These are phyloP conservation scores for Cryptococcus floricola DNA, from an alignment of 1,284 basidiomycete genomes.

Conservation along the genomic window DNA sequence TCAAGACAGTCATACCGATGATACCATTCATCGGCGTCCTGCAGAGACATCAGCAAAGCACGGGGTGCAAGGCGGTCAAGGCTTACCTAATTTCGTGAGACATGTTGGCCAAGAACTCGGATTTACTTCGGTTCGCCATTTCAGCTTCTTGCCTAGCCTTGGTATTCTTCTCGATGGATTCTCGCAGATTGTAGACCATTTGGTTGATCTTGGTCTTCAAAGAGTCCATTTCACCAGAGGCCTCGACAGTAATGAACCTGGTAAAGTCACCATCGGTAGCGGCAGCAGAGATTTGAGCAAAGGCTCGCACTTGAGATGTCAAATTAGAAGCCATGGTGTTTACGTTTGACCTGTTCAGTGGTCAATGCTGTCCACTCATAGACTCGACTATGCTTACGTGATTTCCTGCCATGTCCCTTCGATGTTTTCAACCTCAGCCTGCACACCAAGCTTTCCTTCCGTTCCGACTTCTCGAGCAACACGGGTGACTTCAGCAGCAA, in stretches of 20 bases:
- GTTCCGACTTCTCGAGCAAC: constrained; percentile 93
- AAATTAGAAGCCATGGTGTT: constrained; percentile 94
- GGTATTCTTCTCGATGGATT: constrained; percentile 98
- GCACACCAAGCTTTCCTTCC: constrained; percentile 93
- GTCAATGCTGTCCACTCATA: neutral
- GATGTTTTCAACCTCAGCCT: constrained; percentile 93
- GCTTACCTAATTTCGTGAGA: constrained; percentile 87
- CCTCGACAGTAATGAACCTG: constrained; percentile 98
- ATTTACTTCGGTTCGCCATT: constrained; percentile 91
- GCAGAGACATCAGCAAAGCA: neutral
- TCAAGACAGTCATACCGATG: constrained; percentile 85
- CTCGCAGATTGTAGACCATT: constrained; percentile 97
- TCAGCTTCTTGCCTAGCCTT: constrained; percentile 96
- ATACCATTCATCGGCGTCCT: constrained; percentile 99
- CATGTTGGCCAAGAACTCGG: constrained; percentile 97
- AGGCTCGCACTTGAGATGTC: constrained; percentile 97
- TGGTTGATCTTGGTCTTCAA: constrained; percentile 88
- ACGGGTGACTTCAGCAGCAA: constrained; percentile 90
- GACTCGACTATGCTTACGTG: constrained; percentile 63
- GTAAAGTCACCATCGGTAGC: constrained; percentile 99
- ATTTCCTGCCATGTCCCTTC: constrained; percentile 99
- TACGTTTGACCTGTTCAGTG: constrained; percentile 61
- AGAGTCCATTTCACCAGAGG: constrained; percentile 97
- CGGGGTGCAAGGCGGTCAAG: neutral
- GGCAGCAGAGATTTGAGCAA: constrained; percentile 97